Conservation (phyloP, 495 filamentous ascomycete genomes). For the Articulospora tetracladia region DNA sequence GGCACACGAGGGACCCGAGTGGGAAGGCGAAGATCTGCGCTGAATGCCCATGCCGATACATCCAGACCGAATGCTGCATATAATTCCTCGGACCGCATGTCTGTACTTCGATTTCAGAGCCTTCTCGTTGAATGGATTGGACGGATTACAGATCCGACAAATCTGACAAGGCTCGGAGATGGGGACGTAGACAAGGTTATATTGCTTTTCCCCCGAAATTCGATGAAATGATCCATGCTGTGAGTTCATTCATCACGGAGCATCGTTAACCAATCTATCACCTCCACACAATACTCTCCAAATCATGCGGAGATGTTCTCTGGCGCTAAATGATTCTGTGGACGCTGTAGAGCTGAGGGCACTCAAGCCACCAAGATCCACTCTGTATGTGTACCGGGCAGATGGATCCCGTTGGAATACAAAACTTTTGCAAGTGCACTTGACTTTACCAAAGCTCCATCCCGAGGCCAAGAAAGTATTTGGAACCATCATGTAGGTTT, state of each 20-base stretch:
- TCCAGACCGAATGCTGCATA: too few species aligned
- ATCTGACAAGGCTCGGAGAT: neutral
- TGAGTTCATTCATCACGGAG: neutral
- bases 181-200: neutral
- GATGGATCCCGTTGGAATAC: neutral
- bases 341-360: neutral
- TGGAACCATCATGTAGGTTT: neutral
- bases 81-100: too few species aligned
- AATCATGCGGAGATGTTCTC: neutral
- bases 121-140: neutral
- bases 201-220: neutral
- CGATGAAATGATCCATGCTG: neutral
- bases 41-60: too few species aligned
- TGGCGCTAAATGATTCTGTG: neutral
- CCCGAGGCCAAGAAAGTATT: neutral
- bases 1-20: too few species aligned
- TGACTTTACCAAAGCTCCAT: neutral
- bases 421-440: neutral
- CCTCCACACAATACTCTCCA: too few species aligned
- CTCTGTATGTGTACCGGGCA: neutral
- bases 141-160: neutral
- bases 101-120: neutral
- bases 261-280: too few species aligned
- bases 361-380: neutral
- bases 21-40: too few species aligned